phyloP scores from a whole-genome alignment of 75 land plant species.

The Picea glauca region DNA sequence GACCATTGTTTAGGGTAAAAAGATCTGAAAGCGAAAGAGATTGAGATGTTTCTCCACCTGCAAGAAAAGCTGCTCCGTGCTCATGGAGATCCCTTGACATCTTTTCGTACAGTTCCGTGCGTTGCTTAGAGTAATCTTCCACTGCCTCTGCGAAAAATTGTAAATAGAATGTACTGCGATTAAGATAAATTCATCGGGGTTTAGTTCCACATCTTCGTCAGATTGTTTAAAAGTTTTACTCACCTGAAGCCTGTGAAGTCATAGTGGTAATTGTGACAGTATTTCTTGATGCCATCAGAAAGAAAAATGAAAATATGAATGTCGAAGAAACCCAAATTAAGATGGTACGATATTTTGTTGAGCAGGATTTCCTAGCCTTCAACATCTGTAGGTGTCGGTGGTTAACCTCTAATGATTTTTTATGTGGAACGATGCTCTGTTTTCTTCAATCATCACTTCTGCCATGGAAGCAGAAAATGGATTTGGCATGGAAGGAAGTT shows the following conservation, averaged over 20 bases:
- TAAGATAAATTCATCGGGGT: not conserved
- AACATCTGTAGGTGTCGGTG: not conserved
- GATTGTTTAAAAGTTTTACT: not conserved
- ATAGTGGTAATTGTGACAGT: not conserved
- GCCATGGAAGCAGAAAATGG: not conserved
- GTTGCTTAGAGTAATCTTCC: slow-evolving; percentile 18
- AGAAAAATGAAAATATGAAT: not conserved
- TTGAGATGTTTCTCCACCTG: slow-evolving; percentile 80
- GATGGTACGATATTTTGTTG: not conserved
- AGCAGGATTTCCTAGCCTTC: not conserved
- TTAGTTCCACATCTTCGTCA: not conserved
- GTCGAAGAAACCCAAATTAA: not conserved
- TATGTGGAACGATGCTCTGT: not conserved
- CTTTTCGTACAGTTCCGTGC: slow-evolving; percentile 60
- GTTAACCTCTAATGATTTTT: not conserved
- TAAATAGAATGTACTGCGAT: not conserved
- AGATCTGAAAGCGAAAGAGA: slow-evolving; percentile 75
- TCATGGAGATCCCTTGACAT: slow-evolving; percentile 78
- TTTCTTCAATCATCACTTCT: not conserved
- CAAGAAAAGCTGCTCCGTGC: slow-evolving; percentile 59
- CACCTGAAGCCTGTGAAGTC: not conserved
- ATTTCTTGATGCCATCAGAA: not conserved
- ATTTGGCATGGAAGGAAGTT: not conserved
- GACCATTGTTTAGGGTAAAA: slow-evolving; percentile 53
- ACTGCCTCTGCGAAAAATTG: not conserved